A percentile compares a stretch with the other conserved stretches of the same genome.
These are phyloP conservation scores for Henckelia pumila DNA, from an alignment of 257 asterid genomes.

Conservation along the genomic window DNA sequence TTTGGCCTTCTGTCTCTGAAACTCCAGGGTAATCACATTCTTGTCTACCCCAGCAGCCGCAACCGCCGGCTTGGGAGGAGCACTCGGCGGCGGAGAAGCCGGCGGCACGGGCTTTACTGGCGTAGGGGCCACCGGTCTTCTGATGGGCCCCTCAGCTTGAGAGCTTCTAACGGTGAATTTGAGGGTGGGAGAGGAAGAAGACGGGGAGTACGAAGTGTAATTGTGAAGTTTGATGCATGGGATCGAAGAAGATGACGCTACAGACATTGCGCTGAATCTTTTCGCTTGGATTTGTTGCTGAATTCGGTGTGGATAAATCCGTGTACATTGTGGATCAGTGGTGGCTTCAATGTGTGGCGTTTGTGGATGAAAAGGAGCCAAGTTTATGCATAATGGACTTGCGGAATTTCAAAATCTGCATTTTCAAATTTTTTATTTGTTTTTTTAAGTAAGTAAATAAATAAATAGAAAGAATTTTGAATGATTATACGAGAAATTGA, in stretches of 20 bases:
- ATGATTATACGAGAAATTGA: too few relatives aligned
- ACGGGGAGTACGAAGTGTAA: slow-evolving; percentile 32
- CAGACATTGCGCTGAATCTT: slow-evolving; percentile 35
- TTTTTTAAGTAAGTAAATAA: too few relatives aligned
- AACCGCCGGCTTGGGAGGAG: slow-evolving; percentile 47
- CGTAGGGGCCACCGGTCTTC: slow-evolving; percentile 84
- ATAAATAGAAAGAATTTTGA: too few relatives aligned
- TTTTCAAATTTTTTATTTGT: too few relatives aligned
- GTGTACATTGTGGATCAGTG: neutral
- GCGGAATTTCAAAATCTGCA: too few relatives aligned
- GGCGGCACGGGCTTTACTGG: slow-evolving; percentile 82
- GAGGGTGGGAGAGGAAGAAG: slow-evolving; percentile 44
- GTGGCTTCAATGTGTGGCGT: neutral
- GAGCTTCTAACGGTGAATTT: slow-evolving; percentile 62
- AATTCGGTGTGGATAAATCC: neutral
- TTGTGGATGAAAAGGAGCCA: neutral
- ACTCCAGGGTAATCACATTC: slow-evolving; percentile 67
- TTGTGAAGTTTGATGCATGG: slow-evolving; percentile 48
- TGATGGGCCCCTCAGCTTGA: slow-evolving; percentile 81
- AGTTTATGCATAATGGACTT: neutral
- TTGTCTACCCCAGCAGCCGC: slow-evolving; percentile 40
- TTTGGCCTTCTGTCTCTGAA: slow-evolving; percentile 95
- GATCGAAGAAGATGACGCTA: slow-evolving; percentile 63
- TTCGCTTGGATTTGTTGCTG: neutral
- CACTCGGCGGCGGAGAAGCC: slow-evolving; percentile 35